Percentiles rank a stretch among this genome's conserved stretches.
Evolutionary conservation across 441 rosid species (phyloP).

Genomic region (Erodium texanum): DNA sequence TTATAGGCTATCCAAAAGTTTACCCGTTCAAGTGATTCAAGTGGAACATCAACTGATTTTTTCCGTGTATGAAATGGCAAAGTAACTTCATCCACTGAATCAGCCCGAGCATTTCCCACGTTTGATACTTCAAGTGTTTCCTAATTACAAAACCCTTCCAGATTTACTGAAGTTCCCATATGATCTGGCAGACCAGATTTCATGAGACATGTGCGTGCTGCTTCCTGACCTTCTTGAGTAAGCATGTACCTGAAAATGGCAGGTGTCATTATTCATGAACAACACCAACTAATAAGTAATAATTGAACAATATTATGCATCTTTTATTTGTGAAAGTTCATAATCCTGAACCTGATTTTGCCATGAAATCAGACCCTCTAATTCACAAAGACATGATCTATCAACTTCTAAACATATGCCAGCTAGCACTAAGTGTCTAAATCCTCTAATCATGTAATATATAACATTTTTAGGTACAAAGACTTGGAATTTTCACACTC

Average conservation of each 20-base stretch:
- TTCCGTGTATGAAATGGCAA: constrained; percentile 21
- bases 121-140: constrained; percentile 20
- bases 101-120: constrained; percentile 24
- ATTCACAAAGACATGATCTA: neutral
- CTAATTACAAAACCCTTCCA: constrained; percentile 27
- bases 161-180: constrained; percentile 24
- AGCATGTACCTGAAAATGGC: constrained; percentile 61
- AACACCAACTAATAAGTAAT: constrained; percentile 2
- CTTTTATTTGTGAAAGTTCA: neutral
- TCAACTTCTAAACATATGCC: neutral
- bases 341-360: neutral
- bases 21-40: constrained; percentile 65
- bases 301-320: neutral
- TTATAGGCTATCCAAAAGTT: neutral
- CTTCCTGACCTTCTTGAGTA: constrained; percentile 67
- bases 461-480: neutral
- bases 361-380: neutral
- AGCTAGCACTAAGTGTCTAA: neutral
- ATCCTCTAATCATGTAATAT: neutral
- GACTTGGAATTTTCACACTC: neutral
- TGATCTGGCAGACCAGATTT: constrained; percentile 62
- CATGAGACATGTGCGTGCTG: constrained; percentile 57
- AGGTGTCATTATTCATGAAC: neutral
- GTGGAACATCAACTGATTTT: constrained; percentile 41
- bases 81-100: constrained; percentile 27